Conservation (phyloP, 345 rosid species). For the Acer yangbiense region DNA sequence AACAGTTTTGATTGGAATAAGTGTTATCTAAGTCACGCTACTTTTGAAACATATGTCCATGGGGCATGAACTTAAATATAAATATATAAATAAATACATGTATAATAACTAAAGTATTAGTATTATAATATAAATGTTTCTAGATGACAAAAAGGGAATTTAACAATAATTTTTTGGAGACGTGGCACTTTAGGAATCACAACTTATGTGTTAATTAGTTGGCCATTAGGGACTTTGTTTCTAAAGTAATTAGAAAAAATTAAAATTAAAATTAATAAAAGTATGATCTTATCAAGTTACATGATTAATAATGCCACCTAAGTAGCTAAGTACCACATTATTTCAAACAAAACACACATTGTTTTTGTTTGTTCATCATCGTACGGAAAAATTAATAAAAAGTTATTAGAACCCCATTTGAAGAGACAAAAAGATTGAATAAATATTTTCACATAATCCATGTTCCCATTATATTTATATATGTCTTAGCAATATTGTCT, state of each 20-base stretch:
- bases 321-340: not conserved
- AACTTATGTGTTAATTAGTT: slow-evolving; percentile 36
- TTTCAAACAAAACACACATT: slow-evolving; percentile 3
- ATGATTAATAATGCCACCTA: not conserved
- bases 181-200: slow-evolving; percentile 50
- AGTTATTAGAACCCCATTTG: slow-evolving; percentile 25
- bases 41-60: slow-evolving; percentile 61
- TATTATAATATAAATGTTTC: slow-evolving; percentile 31
- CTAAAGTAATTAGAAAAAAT: slow-evolving; percentile 15
- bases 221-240: slow-evolving; percentile 37
- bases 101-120: not conserved
- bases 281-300: slow-evolving; percentile 20
- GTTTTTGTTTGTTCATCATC: slow-evolving; percentile 9
- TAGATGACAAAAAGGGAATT: slow-evolving; percentile 32
- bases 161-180: slow-evolving; percentile 12
- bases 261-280: not conserved
- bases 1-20: slow-evolving; percentile 30
- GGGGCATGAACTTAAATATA: slow-evolving; percentile 56
- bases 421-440: slow-evolving; percentile 27
- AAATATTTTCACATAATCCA: not conserved
- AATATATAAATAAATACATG: no score
- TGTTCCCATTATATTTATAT: not conserved
- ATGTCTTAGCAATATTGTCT: no score
- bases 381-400: slow-evolving; percentile 37
- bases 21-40: slow-evolving; percentile 38